Base-by-base conservation (phyloP, 1,284 basidiomycete genomes). In the Apiotrichum mycotoxinovorans region DNA sequence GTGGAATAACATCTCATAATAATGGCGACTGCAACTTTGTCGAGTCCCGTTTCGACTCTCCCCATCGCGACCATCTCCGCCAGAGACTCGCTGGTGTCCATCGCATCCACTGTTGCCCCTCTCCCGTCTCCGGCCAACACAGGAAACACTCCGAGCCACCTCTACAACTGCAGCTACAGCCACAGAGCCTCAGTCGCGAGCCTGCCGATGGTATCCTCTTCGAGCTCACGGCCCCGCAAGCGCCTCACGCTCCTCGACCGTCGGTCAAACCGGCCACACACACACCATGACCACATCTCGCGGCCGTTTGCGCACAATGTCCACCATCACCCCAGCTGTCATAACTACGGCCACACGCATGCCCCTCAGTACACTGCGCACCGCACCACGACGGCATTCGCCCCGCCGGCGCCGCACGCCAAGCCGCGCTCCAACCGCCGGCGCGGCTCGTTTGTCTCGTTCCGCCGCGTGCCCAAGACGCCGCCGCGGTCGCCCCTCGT, bases 351-450 rank as follows among this genome's bases (percentile, higher is more conserved):
- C 7, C 30, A n/a, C 12, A 30, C 46, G 33, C 34, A 34, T 30
- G 5, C 33, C 18, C 25, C 22, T 14, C 47, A 44, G 25, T 40
- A 48, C 27, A 44, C 43, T 3, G 54, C 43, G 17, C 54, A 56
- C 27, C 54, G 48, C 34, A 51, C 23, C 23, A 54, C 52, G 26
- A 45, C 33, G 4, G 47, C 25, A 2, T 51, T 51, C 35, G 22
- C 48, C 26, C 42, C 25, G 17, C 54, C 48, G 11, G 25, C 27
- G 17, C 42, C 42, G 22, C 47, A 55, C 25, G 25, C 54, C 41
- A 34, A 49, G 41, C 51, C 33, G 43, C 18, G 38, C 26, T 3
- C 41, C 30, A 22, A 25, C 17, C 25, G 42, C 4, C 42, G 22
- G 22, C 22, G 26, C 4, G 42, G 23, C 23, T 43, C 22, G 22